These are phyloP conservation scores for Lasiodiplodia gonubiensis DNA, from an alignment of 2,329 filamentous ascomycete genomes.

Conservation along the genomic window DNA sequence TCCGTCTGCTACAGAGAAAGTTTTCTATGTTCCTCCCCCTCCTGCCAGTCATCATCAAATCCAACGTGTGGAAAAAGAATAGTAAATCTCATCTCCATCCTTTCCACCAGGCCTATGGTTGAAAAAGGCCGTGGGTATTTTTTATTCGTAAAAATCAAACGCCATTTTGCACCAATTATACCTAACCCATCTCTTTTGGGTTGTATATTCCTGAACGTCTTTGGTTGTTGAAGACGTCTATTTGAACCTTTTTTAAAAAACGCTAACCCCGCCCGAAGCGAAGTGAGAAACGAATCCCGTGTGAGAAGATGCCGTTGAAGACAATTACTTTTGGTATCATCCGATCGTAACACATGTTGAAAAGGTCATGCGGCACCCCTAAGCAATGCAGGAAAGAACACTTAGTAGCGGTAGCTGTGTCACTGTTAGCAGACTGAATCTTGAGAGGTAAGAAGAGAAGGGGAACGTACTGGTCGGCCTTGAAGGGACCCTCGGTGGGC, in stretches of 20 bases:
- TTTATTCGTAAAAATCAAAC: conserved; percentile 7
- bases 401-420: conserved; percentile 43
- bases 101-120: conserved; percentile 20
- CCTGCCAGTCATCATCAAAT: neutral
- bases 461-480: conserved; percentile 82
- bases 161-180: conserved; percentile 14
- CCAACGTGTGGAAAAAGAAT: neutral
- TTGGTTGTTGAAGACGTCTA: conserved; percentile 25
- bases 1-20: neutral
- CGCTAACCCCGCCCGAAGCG: conserved; percentile 11
- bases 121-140: conserved; percentile 24
- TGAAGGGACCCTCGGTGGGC: conserved; percentile 86
- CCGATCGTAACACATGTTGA: conserved; percentile 65
- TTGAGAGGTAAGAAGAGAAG: conserved; percentile 29
- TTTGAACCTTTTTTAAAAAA: conserved; percentile 11
- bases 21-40: conserved; percentile 3
- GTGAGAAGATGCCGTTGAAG: conserved; percentile 65
- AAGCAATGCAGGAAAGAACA: conserved; percentile 29
- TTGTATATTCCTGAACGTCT: conserved; percentile 12
- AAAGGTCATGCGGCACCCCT: conserved; percentile 42
- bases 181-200: neutral
- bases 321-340: conserved; percentile 64
- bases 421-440: conserved; percentile 41
- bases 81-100: neutral
- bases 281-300: conserved; percentile 24